Conservation (phyloP, 805 yeast species). For the Metschnikowia kunwiensis region DNA sequence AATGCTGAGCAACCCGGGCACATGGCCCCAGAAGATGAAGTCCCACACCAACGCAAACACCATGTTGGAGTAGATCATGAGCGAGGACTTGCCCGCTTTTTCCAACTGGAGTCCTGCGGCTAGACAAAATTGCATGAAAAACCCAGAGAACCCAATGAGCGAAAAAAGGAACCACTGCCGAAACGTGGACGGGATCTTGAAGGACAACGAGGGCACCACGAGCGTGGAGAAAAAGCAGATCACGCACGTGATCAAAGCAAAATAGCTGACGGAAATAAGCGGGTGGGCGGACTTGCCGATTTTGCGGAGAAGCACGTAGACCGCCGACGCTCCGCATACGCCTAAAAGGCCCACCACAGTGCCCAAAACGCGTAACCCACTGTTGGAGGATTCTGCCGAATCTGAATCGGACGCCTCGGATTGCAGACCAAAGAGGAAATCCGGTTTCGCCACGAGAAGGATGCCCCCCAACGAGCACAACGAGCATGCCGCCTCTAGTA, state of each 20-base stretch:
- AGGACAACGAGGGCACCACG: slow-evolving; percentile 54
- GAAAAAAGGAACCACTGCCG: slow-evolving; percentile 65
- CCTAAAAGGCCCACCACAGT: slow-evolving; percentile 62
- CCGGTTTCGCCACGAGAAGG: slow-evolving; percentile 75
- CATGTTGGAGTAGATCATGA: slow-evolving; percentile 74
- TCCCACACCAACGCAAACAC: slow-evolving; percentile 80
- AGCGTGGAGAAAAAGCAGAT: slow-evolving; percentile 53
- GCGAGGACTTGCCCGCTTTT: slow-evolving; percentile 69
- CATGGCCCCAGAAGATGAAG: slow-evolving; percentile 62
- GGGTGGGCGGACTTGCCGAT: slow-evolving; percentile 83
- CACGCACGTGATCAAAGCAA: slow-evolving; percentile 58
- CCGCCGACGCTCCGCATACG: slow-evolving; percentile 64
- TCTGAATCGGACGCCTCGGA: slow-evolving; percentile 31
- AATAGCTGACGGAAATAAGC: slow-evolving; percentile 71
- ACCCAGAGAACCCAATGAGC: slow-evolving; percentile 72
- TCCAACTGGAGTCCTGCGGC: slow-evolving; percentile 85
- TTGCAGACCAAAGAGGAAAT: slow-evolving; percentile 56
- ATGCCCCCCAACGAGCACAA: slow-evolving; percentile 71
- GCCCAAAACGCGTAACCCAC: slow-evolving; percentile 58
- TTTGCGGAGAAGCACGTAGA: slow-evolving; percentile 66
- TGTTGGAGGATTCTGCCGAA: slow-evolving; percentile 48
- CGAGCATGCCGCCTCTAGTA: slow-evolving; percentile 68
- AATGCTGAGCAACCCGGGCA: slow-evolving; percentile 67
- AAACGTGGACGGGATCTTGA: slow-evolving; percentile 56
- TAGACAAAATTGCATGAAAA: slow-evolving; percentile 71